Percentiles rank a stretch among this genome's conserved stretches.
These are phyloP conservation scores for Aspergillus tanneri DNA, from an alignment of 2,329 filamentous ascomycete species.

Conservation along the genomic window DNA sequence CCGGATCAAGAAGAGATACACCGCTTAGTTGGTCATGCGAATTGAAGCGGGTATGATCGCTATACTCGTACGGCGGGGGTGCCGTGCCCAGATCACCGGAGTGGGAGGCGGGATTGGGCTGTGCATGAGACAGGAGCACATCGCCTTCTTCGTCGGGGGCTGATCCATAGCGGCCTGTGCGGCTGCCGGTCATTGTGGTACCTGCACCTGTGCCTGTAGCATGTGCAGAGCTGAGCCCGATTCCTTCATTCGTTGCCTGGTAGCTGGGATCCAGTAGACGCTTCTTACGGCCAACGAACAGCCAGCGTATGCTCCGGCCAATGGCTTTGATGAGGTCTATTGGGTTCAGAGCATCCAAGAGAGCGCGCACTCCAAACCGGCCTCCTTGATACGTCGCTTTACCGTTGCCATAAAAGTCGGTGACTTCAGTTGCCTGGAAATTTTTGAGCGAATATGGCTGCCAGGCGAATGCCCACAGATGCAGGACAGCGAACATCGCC, in stretches of 20 bases:
- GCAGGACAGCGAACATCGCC: constrained; percentile 73
- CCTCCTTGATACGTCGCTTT: constrained; percentile 63
- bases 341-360: constrained; percentile 71
- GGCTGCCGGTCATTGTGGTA: constrained; percentile 20
- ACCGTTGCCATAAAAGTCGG: constrained; percentile 42
- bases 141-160: constrained; percentile 38
- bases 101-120: constrained; percentile 34
- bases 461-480: constrained; percentile 81
- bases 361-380: constrained; percentile 61
- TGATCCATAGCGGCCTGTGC: constrained; percentile 25
- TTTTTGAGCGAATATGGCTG: constrained; percentile 60
- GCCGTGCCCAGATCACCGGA: constrained; percentile 15
- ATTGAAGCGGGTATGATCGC: constrained; percentile 15
- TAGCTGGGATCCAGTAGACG: constrained; percentile 44
- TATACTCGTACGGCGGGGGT: constrained; percentile 21
- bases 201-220: constrained; percentile 25
- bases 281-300: constrained; percentile 68
- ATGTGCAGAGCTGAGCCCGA: constrained; percentile 32
- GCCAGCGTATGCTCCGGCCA: constrained; percentile 74
- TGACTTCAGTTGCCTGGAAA: constrained; percentile 49
- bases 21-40: constrained; percentile 10
- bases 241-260: constrained; percentile 27
- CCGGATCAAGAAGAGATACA: constrained; percentile 16
- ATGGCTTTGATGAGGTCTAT: constrained; percentile 82
- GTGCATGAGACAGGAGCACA: constrained; percentile 40